Percentiles rank a stretch among this genome's conserved stretches.
Conservation (phyloP, 306 rosid genomes). For the Gastrolobium villosum region DNA sequence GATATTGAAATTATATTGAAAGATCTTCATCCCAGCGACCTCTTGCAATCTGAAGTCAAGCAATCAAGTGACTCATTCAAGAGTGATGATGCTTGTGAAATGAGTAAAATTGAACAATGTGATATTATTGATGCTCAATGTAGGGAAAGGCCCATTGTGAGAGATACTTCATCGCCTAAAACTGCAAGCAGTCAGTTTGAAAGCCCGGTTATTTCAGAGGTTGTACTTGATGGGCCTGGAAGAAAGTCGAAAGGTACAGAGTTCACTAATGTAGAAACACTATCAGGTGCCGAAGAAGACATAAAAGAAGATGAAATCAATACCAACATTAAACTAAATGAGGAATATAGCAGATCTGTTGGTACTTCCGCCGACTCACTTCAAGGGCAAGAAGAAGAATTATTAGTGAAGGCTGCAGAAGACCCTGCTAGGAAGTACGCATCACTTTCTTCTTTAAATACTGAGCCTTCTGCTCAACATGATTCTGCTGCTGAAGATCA, state of each 20-base stretch:
- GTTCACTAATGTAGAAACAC: conserved; percentile 24
- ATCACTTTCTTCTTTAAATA: conserved; percentile 42
- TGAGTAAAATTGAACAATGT: conserved; percentile 39
- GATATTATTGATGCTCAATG: conserved; percentile 48
- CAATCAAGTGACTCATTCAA: conserved; percentile 39
- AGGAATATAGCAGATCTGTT: conserved; percentile 38
- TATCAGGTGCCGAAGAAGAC: conserved; percentile 41
- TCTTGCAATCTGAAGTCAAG: conserved; percentile 47
- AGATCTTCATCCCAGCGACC: conserved; percentile 44
- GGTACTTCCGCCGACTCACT: conserved; percentile 43
- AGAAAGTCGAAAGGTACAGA: conserved; percentile 49
- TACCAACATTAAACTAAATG: conserved; percentile 44
- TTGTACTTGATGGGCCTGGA: conserved; percentile 31
- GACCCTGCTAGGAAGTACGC: conserved; percentile 45
- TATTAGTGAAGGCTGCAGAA: conserved; percentile 47
- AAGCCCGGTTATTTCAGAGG: conserved; percentile 54
- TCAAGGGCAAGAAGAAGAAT: conserved; percentile 39
- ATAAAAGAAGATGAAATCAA: conserved; percentile 46
- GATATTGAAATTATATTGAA: conserved; percentile 36
- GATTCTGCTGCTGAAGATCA: conserved; percentile 44
- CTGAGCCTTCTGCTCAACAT: conserved; percentile 51
- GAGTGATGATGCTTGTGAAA: conserved; percentile 45
- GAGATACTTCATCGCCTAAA: conserved; percentile 33
- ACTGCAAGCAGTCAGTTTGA: conserved; percentile 42
- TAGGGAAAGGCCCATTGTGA: conserved; percentile 39